These are phyloP conservation scores for Gossypium sturtianum DNA, from an alignment of 345 rosid species.

Conservation along the genomic window DNA sequence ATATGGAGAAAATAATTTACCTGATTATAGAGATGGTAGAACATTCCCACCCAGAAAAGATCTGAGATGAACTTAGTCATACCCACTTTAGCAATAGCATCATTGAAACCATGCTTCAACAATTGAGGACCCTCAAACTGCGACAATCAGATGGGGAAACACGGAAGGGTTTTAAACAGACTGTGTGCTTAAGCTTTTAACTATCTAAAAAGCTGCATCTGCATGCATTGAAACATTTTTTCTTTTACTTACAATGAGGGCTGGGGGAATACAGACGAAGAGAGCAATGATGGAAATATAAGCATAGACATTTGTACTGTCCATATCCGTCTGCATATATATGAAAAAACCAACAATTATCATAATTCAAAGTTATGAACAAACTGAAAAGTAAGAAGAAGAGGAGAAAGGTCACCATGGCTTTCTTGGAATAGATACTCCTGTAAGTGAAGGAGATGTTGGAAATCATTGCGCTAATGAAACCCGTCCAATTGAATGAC, in stretches of 20 bases:
- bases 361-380: neutral
- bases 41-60: conserved; percentile 99
- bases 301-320: conserved; percentile 90
- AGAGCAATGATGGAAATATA: conserved; percentile 97
- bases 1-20: conserved; percentile 20
- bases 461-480: conserved; percentile 97
- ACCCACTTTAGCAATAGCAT: conserved; percentile 88
- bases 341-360: conserved; percentile 1
- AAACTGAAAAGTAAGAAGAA: neutral
- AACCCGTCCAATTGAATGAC: conserved; percentile 94
- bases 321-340: conserved; percentile 87
- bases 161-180: neutral
- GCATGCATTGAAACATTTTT: neutral
- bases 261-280: conserved; percentile 86
- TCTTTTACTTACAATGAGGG: conserved; percentile 58
- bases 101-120: conserved; percentile 62
- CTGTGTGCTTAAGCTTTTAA: neutral
- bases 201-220: neutral
- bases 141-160: conserved; percentile 8
- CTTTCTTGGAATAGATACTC: conserved; percentile 94
- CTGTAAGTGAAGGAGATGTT: conserved; percentile 93
- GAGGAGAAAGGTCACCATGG: conserved; percentile 59
- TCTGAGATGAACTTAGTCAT: conserved; percentile 73
- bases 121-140: conserved; percentile 93
- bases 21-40: conserved; percentile 98